phyloP scores from a whole-genome alignment of 2,329 filamentous ascomycete species.

The Venturia carpophila region DNA sequence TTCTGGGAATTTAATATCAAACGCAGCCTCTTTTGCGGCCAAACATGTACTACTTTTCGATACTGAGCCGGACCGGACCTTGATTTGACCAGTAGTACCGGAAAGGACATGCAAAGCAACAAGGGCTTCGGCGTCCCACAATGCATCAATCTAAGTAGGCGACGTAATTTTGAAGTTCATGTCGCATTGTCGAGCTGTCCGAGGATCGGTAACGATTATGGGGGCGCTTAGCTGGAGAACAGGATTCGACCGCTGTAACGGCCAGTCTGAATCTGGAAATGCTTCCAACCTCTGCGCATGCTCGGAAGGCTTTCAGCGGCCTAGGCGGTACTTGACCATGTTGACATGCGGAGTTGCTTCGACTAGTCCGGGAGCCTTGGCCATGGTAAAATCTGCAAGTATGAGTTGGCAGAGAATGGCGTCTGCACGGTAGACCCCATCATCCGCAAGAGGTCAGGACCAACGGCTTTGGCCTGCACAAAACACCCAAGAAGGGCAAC shows the following conservation, averaged over 20 bases:
- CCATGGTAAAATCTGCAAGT: conserved; percentile 7
- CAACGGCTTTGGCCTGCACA: conserved; percentile 2
- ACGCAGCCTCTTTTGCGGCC: background rate
- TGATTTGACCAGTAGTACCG: background rate
- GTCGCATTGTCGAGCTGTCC: background rate
- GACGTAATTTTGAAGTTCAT: background rate
- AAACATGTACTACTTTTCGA: conserved; percentile 6
- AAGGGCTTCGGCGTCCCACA: background rate
- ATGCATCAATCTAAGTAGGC: background rate
- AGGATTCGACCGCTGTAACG: background rate
- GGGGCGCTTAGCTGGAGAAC: conserved; percentile 4
- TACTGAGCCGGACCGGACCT: background rate
- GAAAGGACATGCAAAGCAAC: background rate
- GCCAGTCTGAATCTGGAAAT: background rate
- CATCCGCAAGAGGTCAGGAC: conserved; percentile 5
- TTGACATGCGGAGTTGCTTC: conserved; percentile 3
- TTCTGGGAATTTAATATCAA: conserved; percentile 4
- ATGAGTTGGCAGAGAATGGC: conserved; percentile 11
- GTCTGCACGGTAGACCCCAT: background rate
- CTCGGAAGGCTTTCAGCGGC: background rate
- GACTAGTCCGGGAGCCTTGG: background rate
- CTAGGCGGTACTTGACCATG: conserved; percentile 1
- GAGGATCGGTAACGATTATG: background rate
- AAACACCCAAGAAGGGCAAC: background rate
- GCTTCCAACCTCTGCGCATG: background rate